phyloP scores from a whole-genome alignment of 257 asterid genomes.

The Cinchona pubescens region DNA sequence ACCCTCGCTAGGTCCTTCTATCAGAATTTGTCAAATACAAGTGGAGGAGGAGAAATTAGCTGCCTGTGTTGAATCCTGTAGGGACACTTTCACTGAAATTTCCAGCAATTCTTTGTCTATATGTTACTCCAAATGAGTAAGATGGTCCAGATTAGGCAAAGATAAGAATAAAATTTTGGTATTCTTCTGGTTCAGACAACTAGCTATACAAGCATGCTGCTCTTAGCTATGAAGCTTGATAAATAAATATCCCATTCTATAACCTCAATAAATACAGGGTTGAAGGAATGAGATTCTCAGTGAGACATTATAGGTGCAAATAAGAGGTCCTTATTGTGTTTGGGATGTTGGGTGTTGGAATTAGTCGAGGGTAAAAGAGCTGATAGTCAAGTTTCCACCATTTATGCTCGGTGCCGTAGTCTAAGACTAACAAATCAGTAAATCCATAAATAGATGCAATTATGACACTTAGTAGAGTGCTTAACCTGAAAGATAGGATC shows the following conservation, averaged over 20 bases:
- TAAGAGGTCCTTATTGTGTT: neutral
- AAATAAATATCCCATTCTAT: neutral
- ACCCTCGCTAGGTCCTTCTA: neutral
- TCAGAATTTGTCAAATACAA: neutral
- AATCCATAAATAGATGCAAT: neutral
- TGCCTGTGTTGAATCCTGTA: neutral
- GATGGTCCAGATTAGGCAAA: neutral
- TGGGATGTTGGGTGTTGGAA: conserved; percentile 1
- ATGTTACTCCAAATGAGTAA: neutral
- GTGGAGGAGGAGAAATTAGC: neutral
- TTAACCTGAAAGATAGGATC: conserved; percentile 66
- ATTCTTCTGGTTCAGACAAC: neutral
- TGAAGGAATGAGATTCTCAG: neutral
- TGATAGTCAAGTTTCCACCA: neutral
- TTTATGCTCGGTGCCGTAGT: neutral
- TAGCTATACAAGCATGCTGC: neutral
- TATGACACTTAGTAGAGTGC: conserved; percentile 7
- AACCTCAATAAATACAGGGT: neutral
- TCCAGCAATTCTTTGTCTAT: neutral
- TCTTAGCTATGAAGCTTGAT: neutral
- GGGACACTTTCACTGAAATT: neutral
- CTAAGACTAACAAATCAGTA: neutral
- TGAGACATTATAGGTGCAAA: neutral
- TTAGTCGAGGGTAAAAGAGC: neutral
- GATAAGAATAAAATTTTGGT: neutral